Conservation (phyloP, 192 early-diverging fungal genomes). For the Podila clonocystis region DNA sequence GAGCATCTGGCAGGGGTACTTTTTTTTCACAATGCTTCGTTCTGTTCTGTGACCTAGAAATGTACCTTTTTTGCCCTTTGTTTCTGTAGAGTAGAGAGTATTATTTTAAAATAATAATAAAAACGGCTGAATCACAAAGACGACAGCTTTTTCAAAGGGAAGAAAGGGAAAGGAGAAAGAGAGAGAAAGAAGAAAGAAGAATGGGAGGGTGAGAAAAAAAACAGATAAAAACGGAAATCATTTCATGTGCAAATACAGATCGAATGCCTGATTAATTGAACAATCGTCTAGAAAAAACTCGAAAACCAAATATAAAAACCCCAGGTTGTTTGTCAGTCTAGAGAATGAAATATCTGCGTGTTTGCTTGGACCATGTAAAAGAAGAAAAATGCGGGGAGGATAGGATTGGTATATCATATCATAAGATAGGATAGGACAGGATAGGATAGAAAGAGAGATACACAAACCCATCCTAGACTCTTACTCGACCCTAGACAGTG, state of each 20-base stretch:
- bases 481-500: too few species aligned
- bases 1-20: not conserved
- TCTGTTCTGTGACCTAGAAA: too few species aligned
- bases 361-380: not conserved
- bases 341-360: not conserved
- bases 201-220: slow-evolving; percentile 16
- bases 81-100: too few species aligned
- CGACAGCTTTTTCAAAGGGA: slow-evolving; percentile 1
- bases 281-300: not conserved
- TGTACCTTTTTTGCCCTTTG: too few species aligned
- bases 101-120: too few species aligned
- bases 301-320: too few species aligned
- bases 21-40: too few species aligned
- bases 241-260: slow-evolving; percentile 1
- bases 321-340: not conserved
- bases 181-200: slow-evolving; percentile 3
- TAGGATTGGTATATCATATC: not conserved
- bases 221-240: slow-evolving; percentile 4
- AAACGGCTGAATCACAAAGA: too few species aligned
- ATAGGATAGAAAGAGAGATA: not conserved
- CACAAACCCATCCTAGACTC: not conserved
- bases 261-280: not conserved
- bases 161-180: slow-evolving; percentile 12
- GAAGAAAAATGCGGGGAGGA: not conserved
- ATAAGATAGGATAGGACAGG: not conserved